A percentile compares a stretch with the other conserved stretches of the same genome.
These are phyloP conservation scores for Tilletia walkeri DNA, from an alignment of 1,284 basidiomycete species.

Conservation along the genomic window DNA sequence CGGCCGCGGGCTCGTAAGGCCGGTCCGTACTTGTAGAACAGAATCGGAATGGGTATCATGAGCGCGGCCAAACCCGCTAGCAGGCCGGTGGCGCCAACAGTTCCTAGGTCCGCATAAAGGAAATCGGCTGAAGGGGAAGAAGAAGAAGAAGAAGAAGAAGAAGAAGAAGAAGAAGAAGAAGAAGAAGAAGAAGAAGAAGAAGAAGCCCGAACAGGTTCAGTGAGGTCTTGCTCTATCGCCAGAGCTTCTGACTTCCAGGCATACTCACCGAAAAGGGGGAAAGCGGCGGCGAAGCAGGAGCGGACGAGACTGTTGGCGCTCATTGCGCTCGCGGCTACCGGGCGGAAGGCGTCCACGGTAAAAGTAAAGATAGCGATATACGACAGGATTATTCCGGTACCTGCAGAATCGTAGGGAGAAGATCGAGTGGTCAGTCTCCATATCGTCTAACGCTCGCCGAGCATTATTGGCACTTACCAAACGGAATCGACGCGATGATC, in stretches of 20 bases:
- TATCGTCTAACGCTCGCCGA: not conserved
- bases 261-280: constrained; percentile 28
- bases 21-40: constrained; percentile 28
- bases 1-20: constrained; percentile 21
- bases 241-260: not conserved
- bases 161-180: constrained; percentile 6
- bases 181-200: constrained; percentile 6
- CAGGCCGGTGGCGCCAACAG: constrained; percentile 25
- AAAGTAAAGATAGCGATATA: constrained; percentile 28
- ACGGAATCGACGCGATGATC: constrained; percentile 18
- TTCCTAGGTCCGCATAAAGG: constrained; percentile 24
- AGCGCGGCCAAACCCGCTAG: constrained; percentile 27
- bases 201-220: not conserved
- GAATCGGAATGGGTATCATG: constrained; percentile 29
- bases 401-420: constrained; percentile 52
- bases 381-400: constrained; percentile 34
- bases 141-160: not conserved
- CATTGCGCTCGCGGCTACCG: constrained; percentile 33
- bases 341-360: constrained; percentile 19
- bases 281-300: constrained; percentile 20
- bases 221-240: not conserved
- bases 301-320: constrained; percentile 23
- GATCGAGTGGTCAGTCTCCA: not conserved
- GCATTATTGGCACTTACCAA: not conserved
- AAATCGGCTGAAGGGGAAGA: constrained; percentile 10